Evolutionary conservation across 1,284 basidiomycete genomes (phyloP).

Genomic region (Trichosporon coremiiforme): DNA sequence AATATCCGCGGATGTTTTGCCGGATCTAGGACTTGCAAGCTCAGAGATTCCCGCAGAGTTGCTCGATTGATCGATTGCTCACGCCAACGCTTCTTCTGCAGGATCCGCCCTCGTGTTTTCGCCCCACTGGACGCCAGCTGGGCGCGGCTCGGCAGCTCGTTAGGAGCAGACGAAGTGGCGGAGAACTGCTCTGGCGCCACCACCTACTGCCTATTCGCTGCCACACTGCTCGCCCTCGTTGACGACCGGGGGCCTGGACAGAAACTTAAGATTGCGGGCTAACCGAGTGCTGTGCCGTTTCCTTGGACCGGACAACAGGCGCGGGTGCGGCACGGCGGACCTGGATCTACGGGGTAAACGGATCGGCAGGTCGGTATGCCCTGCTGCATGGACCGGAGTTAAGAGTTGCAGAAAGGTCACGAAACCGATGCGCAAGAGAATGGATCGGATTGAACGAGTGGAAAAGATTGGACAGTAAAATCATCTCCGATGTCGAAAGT

Average conservation of each 20-base stretch:
- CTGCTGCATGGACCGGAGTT: not conserved
- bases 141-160: not conserved
- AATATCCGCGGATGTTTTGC: no score
- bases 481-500: not conserved
- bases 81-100: no score
- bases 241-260: not conserved
- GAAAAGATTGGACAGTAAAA: slow-evolving; percentile 14
- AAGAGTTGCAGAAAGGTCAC: not conserved
- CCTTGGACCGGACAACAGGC: no score
- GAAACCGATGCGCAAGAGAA: not conserved
- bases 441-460: slow-evolving; percentile 5
- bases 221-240: not conserved
- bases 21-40: no score
- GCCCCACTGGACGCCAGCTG: not conserved
- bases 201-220: not conserved
- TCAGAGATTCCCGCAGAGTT: no score
- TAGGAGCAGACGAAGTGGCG: not conserved
- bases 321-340: not conserved
- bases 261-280: not conserved
- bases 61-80: no score
- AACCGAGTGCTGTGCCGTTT: no score
- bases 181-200: not conserved
- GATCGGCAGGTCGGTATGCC: not conserved
- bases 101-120: no score
- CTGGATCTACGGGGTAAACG: not conserved